phyloP scores from a whole-genome alignment of 495 filamentous ascomycete genomes.

The Pyrenula massariospora region DNA sequence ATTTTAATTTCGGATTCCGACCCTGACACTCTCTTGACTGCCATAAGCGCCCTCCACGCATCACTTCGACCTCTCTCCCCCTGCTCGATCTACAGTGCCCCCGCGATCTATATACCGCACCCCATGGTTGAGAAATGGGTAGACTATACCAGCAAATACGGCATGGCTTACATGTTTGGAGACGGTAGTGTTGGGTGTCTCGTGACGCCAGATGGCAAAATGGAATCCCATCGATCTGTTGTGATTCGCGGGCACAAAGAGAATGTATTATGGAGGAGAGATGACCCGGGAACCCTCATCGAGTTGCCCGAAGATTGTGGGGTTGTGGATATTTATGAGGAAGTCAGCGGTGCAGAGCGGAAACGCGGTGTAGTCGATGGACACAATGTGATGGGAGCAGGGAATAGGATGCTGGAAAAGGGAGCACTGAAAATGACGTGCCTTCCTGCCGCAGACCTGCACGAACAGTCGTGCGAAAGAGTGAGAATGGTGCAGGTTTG shows the following conservation, averaged over 20 bases:
- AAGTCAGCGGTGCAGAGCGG: conserved; percentile 56
- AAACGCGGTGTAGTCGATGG: conserved; percentile 4
- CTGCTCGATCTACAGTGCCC: not conserved
- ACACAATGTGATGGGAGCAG: not conserved
- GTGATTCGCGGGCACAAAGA: conserved; percentile 52
- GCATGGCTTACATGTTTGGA: conserved; percentile 73
- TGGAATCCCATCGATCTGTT: conserved; percentile 45
- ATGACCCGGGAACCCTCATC: conserved; percentile 7
- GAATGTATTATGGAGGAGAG: conserved; percentile 26
- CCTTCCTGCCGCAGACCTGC: conserved; percentile 2
- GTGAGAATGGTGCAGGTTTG: conserved; percentile 67
- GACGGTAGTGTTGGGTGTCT: conserved; percentile 77
- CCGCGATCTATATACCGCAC: not conserved
- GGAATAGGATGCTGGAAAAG: conserved; percentile 7
- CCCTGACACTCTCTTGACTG: not conserved
- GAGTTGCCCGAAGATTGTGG: not conserved
- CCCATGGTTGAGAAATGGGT: conserved; percentile 72
- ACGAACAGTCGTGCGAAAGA: conserved; percentile 31
- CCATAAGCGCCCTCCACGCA: not conserved
- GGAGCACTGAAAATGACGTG: too few species aligned
- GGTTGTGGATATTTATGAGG: conserved; percentile 64
- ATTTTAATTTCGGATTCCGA: not conserved
- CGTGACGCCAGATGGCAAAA: conserved; percentile 47
- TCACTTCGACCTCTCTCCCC: not conserved
- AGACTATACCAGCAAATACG: conserved; percentile 88